Evolutionary conservation across 768 basidiomycete genomes (phyloP).

Genomic region (Filobasidium wieringae): DNA sequence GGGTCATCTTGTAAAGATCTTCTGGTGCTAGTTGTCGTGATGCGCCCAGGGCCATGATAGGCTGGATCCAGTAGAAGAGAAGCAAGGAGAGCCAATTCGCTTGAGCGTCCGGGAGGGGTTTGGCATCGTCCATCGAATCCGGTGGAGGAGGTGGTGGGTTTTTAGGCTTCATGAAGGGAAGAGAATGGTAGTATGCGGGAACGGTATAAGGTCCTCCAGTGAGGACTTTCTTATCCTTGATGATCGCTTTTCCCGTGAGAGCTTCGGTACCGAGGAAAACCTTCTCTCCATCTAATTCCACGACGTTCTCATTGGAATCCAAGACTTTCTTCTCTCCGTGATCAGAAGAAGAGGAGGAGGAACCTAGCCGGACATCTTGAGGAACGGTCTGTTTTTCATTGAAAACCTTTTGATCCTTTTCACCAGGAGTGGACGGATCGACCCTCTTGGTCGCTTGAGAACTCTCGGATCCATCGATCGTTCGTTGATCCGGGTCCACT

Average conservation of each 20-base stretch:
- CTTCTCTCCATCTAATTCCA: constrained; percentile 5
- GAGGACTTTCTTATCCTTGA: constrained; percentile 1
- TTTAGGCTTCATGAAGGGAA: constrained; percentile 29
- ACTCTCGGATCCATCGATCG: no score
- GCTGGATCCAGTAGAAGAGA: constrained; percentile 65
- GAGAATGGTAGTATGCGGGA: constrained; percentile 5
- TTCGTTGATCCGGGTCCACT: no score
- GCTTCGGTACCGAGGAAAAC: constrained; percentile 10
- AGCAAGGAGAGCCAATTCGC: constrained; percentile 52
- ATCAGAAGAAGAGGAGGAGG: no score
- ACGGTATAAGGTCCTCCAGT: constrained; percentile 5
- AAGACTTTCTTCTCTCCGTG: background rate
- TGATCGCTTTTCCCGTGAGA: constrained; percentile 11
- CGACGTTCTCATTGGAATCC: background rate
- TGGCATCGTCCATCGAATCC: constrained; percentile 33
- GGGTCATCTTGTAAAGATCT: constrained; percentile 68
- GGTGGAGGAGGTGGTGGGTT: constrained; percentile 36
- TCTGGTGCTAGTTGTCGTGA: constrained; percentile 64
- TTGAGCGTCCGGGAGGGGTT: constrained; percentile 51
- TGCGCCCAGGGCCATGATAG: constrained; percentile 61
- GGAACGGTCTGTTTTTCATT: no score
- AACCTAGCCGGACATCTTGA: no score
- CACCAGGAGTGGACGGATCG: no score
- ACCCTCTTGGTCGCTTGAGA: no score
- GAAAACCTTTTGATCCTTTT: no score